phyloP scores from a whole-genome alignment of 225 moss, liverwort and hornwort species.

The Sphagnum contortum region DNA sequence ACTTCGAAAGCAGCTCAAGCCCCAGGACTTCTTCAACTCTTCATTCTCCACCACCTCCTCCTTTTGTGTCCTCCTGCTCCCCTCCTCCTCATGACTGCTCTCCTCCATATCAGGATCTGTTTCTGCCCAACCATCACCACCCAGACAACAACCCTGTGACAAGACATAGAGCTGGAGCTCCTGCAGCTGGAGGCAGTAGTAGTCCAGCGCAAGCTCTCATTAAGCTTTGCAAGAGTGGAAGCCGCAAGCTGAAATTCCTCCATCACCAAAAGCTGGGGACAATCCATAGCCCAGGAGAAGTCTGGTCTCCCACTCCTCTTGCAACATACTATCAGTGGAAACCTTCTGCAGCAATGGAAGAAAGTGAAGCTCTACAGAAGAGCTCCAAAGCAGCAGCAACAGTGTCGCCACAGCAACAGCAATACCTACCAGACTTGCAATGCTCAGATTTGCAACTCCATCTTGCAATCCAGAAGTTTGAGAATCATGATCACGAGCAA shows the following conservation, averaged over 20 bases:
- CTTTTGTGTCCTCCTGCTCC: conserved; percentile 29
- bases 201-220: conserved; percentile 29
- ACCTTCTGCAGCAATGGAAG: neutral
- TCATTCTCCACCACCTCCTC: conserved; percentile 18
- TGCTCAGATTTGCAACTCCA: too few species aligned
- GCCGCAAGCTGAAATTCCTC: conserved; percentile 47
- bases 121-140: too few species aligned
- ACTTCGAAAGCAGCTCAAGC: conserved; percentile 1
- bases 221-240: conserved; percentile 35
- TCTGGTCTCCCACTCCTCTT: conserved; percentile 59
- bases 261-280: conserved; percentile 14
- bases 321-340: conserved; percentile 30
- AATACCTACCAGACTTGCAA: too few species aligned
- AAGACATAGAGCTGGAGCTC: conserved; percentile 32
- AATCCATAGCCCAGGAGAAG: conserved; percentile 28
- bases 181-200: conserved; percentile 10
- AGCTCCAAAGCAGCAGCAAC: too few species aligned
- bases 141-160: too few species aligned
- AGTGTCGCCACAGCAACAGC: too few species aligned
- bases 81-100: conserved; percentile 6
- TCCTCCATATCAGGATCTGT: too few species aligned
- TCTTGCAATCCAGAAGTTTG: conserved; percentile 1
- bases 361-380: too few species aligned
- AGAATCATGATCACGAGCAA: neutral
- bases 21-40: conserved; percentile 9